A percentile compares a stretch with the other conserved stretches of the same genome.
Evolutionary conservation across 2,329 filamentous ascomycete species (phyloP).

Genomic region (Botryosphaeria dothidea): DNA sequence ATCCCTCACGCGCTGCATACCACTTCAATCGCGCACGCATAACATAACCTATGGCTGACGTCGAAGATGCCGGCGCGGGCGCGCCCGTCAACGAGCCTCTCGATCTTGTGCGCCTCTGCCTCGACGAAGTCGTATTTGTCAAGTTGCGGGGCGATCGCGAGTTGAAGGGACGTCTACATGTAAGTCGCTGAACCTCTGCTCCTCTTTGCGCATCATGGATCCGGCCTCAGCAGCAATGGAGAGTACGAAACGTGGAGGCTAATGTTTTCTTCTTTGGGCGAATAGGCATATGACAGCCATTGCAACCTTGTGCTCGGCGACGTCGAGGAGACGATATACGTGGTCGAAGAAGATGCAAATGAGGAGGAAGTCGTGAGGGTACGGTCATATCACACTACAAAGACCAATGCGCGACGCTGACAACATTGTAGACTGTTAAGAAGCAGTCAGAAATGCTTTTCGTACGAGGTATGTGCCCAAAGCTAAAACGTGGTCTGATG

Average conservation of each 20-base stretch:
- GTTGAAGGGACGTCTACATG: constrained; percentile 91
- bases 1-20: background rate
- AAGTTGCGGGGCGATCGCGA: constrained; percentile 95
- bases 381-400: background rate
- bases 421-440: constrained; percentile 70
- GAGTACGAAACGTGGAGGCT: background rate
- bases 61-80: constrained; percentile 66
- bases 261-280: background rate
- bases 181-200: constrained; percentile 43
- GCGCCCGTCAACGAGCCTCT: constrained; percentile 78
- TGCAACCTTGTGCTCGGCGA: constrained; percentile 96
- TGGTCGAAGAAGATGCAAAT: constrained; percentile 83
- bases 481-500: constrained; percentile 18
- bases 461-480: constrained; percentile 72
- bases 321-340: constrained; percentile 95
- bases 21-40: background rate
- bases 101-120: constrained; percentile 88
- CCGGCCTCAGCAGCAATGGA: background rate
- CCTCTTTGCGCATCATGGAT: background rate
- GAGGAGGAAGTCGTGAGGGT: constrained; percentile 57
- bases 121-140: constrained; percentile 96
- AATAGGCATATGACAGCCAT: constrained; percentile 94
- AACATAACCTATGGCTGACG: constrained; percentile 71
- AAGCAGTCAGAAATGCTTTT: constrained; percentile 99
- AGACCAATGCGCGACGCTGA: background rate